Evolutionary conservation across 352 stramenopile species (phyloP).

Genomic region (Stephanocyclus meneghinianus): DNA sequence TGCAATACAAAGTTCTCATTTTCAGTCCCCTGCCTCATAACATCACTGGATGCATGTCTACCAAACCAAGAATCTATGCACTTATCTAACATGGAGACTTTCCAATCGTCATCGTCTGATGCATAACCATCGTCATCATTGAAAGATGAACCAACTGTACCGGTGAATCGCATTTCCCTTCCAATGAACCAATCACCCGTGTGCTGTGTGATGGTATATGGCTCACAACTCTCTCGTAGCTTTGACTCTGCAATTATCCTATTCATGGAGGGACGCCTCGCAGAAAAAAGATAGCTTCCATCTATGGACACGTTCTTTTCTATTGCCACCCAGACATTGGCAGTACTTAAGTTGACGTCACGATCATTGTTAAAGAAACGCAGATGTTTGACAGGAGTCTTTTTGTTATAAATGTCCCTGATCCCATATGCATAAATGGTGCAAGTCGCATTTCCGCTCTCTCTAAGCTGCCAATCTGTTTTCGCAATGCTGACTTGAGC

Average conservation of each 20-base stretch:
- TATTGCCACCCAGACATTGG: background rate
- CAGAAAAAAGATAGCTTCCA: background rate
- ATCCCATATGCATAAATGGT: background rate
- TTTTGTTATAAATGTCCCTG: background rate
- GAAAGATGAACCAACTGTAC: background rate
- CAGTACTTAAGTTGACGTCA: background rate
- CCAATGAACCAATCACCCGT: background rate
- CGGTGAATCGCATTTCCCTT: background rate
- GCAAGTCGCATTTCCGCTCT: background rate
- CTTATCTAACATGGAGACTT: background rate
- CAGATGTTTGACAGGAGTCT: background rate
- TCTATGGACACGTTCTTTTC: background rate
- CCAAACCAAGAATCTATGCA: background rate
- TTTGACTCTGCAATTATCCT: background rate
- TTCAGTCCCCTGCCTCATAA: background rate
- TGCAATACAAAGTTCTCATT: background rate
- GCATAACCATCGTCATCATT: background rate
- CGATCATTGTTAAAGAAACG: background rate
- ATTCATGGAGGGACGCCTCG: background rate
- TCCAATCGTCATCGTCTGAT: background rate
- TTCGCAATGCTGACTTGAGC: background rate
- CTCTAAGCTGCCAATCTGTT: background rate
- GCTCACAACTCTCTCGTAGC: background rate
- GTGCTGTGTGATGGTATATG: background rate
- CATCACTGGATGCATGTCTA: background rate